Evolutionary conservation across 768 basidiomycete species (phyloP), one percentile per base, ranked within the genome.

Genomic region (Candolleomyces aberdarensis): DNA sequence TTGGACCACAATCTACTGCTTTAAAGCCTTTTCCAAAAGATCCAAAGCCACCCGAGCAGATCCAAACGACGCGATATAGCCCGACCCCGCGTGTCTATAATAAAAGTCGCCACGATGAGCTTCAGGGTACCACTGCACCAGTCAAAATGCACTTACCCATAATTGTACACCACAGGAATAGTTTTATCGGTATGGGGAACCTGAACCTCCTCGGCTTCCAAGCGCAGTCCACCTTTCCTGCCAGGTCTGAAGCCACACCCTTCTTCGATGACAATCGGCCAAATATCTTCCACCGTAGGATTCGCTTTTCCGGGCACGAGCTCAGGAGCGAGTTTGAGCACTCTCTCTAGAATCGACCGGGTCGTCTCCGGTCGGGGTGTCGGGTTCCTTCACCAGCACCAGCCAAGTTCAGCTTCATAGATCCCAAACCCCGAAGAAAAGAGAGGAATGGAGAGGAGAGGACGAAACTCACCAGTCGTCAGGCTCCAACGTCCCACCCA

Each of bases 331-430:
- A 86, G 71, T 6, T 75, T 74, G 5, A 89, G 73, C 7, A 68
- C 79, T 15, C 79, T 80, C 39, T 78, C 69, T 11, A 92, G 75
- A 50, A 91, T 89, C 44, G 83, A 79, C 3, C 71, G 69, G 1
- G 85, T 86, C 3, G 83, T 89, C 66, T 88, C 82, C 14, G 82
- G 80, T 10, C 89, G 83, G 3, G 88, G 82, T 3, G 72, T 72
- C 0, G 91, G 87, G 65, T 85, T 85, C 87, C 87, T 87, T 31
- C n/a, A 49, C 26, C 43, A 46, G 8, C 10, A 17, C 26, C 26
- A 26, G 3, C 26, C 26, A 26, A 26, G 26, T 1, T 26, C 26
- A 26, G 26, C 26, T 26, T 1, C 2, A 26, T 26, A 26, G 26
- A 26, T 26, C 26, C 26, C 3, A 26, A 26, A 1, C 26, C 26